Evolutionary conservation across 2,329 filamentous ascomycete species (phyloP), one percentile per base, ranked within the genome.

Genomic region (Aspergillus nomiae): DNA sequence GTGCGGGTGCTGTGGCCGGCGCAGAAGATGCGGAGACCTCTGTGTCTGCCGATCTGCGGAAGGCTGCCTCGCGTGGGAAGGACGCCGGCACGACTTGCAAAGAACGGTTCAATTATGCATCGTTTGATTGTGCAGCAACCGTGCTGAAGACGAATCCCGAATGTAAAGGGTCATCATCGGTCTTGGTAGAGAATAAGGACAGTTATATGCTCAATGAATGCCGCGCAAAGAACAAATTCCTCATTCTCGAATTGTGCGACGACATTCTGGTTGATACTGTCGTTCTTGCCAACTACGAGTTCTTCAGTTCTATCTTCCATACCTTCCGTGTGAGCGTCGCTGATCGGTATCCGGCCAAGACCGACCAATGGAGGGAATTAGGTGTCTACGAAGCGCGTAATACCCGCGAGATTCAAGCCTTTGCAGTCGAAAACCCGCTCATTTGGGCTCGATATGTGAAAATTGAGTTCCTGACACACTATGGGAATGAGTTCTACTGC

Each of bases 21-120:
- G 75, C 81, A 11, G 61, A 67, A 45, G 60, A 69, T 62, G 55
- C 24, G 16, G 77, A 76, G 58, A 68, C 76, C 30, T 54, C 65
- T 21, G 76, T 80, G 3, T 82, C 84, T 30, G 78, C 80, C 26
- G 76, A 84, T 2, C 71, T 81, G 0, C 82, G 83, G 55, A 80
- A 83, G n/a, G 83, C 84, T 21, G 81, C 84, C 41, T 84, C 88
- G 65, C 86, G 92, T 43, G 93, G 91, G 74, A 97, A 96, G 77
- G 94, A 98, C 77, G 95, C 95, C 4, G 95, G 95, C 9, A 97
- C 92, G 77, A 99, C 95, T 0, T 97, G 94, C 85, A 98, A 98
- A 78, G 95, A 98, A 78, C 86, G 95, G 51, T 97, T 97, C 78
- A 98, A 96, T 60, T 99, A 96, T 79, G 93, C 95, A 8, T 98